A percentile compares a stretch with the other conserved stretches of the same genome.
phyloP scores from a whole-genome alignment of 2,329 filamentous ascomycete genomes.

The Neopestalotiopsis rosae region DNA sequence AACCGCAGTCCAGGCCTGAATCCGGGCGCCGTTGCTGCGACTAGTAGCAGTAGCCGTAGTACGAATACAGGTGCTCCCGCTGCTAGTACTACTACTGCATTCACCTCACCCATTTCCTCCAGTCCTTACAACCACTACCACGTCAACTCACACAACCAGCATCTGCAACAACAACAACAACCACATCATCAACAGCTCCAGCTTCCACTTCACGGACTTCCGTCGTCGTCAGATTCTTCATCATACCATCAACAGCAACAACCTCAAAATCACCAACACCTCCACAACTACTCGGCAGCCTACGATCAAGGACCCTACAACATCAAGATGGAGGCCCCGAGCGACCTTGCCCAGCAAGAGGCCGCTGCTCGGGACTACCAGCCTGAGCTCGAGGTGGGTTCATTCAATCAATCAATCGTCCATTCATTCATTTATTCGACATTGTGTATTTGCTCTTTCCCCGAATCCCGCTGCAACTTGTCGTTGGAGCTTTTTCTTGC shows the following conservation, averaged over 20 bases:
- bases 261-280: conserved; percentile 20
- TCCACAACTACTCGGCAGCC: conserved; percentile 16
- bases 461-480: conserved; percentile 4
- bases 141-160: conserved; percentile 21
- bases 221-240: neutral
- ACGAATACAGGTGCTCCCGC: conserved; percentile 22
- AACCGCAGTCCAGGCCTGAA: neutral
- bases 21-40: conserved; percentile 1
- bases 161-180: conserved; percentile 1
- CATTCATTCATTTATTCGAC: neutral
- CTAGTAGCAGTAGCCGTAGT: neutral
- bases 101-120: conserved; percentile 30
- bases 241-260: conserved; percentile 24
- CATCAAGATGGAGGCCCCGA: conserved; percentile 45
- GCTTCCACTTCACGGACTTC: no score
- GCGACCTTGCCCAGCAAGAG: conserved; percentile 63
- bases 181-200: no score
- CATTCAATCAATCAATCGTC: no score
- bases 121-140: conserved; percentile 20
- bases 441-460: neutral
- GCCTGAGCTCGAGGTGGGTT: conserved; percentile 59
- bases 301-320: conserved; percentile 20
- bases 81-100: conserved; percentile 22
- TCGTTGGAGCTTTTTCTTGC: neutral
- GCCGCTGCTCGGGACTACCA: conserved; percentile 64